Percentiles rank a stretch among this genome's conserved stretches.
Conservation (phyloP, 805 yeast species). For the Saccharomycopsis sp. region DNA sequence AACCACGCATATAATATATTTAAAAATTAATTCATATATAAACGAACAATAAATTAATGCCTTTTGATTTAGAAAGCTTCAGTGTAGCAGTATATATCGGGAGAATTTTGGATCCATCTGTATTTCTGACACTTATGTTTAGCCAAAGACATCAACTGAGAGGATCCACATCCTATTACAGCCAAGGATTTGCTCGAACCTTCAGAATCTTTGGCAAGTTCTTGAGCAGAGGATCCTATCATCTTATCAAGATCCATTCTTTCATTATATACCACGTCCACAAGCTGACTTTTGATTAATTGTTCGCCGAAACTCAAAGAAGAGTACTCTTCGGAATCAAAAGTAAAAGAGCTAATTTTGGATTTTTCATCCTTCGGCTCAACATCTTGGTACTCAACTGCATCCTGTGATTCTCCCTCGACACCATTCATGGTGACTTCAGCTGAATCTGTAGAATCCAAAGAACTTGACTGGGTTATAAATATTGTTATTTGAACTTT, state of each 20-base stretch:
- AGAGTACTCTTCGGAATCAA: not conserved
- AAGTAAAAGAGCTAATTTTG: not conserved
- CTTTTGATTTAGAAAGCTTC: constrained; percentile 24
- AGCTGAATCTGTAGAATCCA: not conserved
- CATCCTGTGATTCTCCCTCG: no score
- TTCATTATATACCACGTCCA: constrained; percentile 18
- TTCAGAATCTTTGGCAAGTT: constrained; percentile 15
- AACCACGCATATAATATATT: no score
- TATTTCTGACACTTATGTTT: constrained; percentile 27
- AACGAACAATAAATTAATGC: no score
- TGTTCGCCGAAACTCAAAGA: not conserved
- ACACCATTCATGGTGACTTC: not conserved
- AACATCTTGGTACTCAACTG: not conserved
- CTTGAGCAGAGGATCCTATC: constrained; percentile 6
- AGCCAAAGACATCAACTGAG: constrained; percentile 28
- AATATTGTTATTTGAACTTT: constrained; percentile 25
- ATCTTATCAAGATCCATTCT: not conserved
- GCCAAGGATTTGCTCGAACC: constrained; percentile 30
- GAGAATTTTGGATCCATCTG: constrained; percentile 29
- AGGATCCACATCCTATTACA: constrained; percentile 37
- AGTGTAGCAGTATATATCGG: constrained; percentile 37
- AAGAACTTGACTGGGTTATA: constrained; percentile 28
- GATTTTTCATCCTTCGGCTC: not conserved
- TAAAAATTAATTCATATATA: constrained; percentile 5
- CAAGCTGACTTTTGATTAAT: constrained; percentile 21